Percentiles rank a stretch among this genome's conserved stretches.
Conservation (phyloP, 2,329 filamentous ascomycete genomes). For the Colletotrichum nymphaeae region DNA sequence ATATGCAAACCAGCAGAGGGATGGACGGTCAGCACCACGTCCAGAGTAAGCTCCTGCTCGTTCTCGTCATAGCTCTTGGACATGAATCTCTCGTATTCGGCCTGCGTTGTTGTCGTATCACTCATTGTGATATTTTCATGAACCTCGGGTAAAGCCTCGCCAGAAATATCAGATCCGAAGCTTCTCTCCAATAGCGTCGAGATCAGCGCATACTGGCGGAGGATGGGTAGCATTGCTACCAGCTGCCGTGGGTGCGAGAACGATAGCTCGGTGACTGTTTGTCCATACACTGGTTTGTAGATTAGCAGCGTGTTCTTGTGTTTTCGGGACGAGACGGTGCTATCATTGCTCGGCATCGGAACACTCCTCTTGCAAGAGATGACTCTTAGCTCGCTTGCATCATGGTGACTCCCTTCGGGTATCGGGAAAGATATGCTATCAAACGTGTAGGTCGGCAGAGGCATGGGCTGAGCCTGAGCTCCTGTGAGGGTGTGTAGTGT, state of each 20-base stretch:
- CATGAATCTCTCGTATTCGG: constrained; percentile 49
- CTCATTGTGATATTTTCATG: constrained; percentile 32
- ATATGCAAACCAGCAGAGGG: constrained; percentile 62
- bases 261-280: constrained; percentile 73
- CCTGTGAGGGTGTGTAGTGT: constrained; percentile 71
- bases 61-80: constrained; percentile 9
- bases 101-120: constrained; percentile 42
- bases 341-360: constrained; percentile 50
- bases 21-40: constrained; percentile 65
- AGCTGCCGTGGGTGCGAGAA: constrained; percentile 85
- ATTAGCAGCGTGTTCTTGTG: constrained; percentile 75
- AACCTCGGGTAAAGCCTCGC: constrained; percentile 44
- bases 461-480: constrained; percentile 52
- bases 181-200: constrained; percentile 72
- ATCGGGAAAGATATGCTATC: constrained; percentile 70
- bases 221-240: constrained; percentile 76
- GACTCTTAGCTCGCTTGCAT: constrained; percentile 68
- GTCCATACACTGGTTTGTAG: constrained; percentile 79
- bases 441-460: constrained; percentile 59
- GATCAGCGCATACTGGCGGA: constrained; percentile 81
- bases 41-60: constrained; percentile 49
- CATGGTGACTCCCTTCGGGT: constrained; percentile 58
- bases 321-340: constrained; percentile 44
- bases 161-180: constrained; percentile 51
- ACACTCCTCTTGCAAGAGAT: constrained; percentile 63